These are phyloP conservation scores for Podila horticola DNA, from an alignment of 192 early-diverging fungal species.

Conservation along the genomic window DNA sequence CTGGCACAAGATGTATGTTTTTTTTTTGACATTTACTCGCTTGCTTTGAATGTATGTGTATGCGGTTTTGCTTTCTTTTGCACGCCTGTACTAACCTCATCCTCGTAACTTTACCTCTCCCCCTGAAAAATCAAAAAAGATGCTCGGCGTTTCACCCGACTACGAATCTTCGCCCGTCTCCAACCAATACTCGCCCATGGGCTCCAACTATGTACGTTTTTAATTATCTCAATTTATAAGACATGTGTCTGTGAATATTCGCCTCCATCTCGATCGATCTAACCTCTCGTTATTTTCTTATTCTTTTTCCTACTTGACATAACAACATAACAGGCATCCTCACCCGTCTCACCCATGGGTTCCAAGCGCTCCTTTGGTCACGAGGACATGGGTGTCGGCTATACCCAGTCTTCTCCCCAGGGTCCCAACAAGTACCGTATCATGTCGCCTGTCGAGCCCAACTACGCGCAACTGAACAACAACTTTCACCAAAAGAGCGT, in stretches of 20 bases:
- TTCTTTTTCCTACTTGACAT: neutral
- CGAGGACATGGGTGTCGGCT: neutral
- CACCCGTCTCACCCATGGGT: constrained; percentile 8
- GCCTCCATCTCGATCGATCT: too few relatives aligned
- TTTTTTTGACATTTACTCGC: neutral
- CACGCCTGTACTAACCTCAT: neutral
- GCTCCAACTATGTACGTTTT: constrained; percentile 23
- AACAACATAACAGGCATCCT: neutral
- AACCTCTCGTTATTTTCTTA: too few relatives aligned
- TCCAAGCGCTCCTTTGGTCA: constrained; percentile 17
- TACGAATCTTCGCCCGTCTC: neutral
- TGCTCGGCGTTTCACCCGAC: constrained; percentile 37
- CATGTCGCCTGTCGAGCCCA: constrained; percentile 25
- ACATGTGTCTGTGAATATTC: neutral
- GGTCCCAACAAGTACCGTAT: constrained; percentile 11
- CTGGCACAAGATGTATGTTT: constrained; percentile 42
- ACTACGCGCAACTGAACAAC: constrained; percentile 8
- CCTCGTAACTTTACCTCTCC: neutral
- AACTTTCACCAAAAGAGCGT: constrained; percentile 12
- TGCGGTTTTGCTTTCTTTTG: neutral
- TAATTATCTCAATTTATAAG: neutral
- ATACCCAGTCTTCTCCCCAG: neutral
- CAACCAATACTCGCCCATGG: neutral
- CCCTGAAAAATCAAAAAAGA: constrained; percentile 9
- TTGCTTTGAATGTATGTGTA: too few relatives aligned